A percentile compares a stretch with the other conserved stretches of the same genome.
Evolutionary conservation across 192 early-diverging fungal genomes (phyloP).

Genomic region (Allomyces macrogynus): DNA sequence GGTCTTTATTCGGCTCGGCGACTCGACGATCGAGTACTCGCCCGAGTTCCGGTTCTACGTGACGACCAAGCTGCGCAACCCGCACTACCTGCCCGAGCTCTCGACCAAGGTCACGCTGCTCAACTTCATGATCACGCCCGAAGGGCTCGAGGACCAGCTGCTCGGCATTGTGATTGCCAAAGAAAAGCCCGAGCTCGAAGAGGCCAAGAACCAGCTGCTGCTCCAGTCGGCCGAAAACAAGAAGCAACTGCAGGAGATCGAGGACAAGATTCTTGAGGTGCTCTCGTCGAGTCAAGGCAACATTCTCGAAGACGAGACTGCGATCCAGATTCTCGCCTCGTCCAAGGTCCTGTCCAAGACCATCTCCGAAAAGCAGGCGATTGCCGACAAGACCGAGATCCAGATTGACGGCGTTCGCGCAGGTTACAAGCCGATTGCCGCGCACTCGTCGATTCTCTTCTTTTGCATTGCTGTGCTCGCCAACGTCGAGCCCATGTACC

Average conservation of each 20-base stretch:
- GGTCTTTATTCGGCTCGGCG: constrained; percentile 34
- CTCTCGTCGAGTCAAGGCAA: constrained; percentile 40
- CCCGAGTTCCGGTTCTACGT: constrained; percentile 35
- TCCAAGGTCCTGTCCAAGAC: constrained; percentile 35
- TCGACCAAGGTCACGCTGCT: constrained; percentile 39
- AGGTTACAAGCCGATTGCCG: constrained; percentile 41
- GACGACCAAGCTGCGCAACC: constrained; percentile 44
- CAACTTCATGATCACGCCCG: constrained; percentile 49
- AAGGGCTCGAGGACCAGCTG: constrained; percentile 43
- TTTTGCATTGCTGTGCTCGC: constrained; percentile 47
- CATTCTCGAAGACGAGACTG: constrained; percentile 43
- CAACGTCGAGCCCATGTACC: constrained; percentile 49
- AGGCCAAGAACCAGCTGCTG: constrained; percentile 43
- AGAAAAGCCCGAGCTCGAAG: constrained; percentile 42
- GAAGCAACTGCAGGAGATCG: constrained; percentile 41
- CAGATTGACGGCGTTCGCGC: constrained; percentile 44
- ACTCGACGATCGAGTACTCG: constrained; percentile 39
- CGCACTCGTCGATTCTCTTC: constrained; percentile 36
- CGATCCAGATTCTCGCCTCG: constrained; percentile 36
- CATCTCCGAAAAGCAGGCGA: constrained; percentile 42
- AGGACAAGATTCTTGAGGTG: constrained; percentile 39
- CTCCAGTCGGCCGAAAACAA: constrained; percentile 41
- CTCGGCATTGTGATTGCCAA: constrained; percentile 41
- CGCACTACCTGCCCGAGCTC: constrained; percentile 41
- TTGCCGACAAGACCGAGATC: constrained; percentile 43